These are phyloP conservation scores for Rhexocercosporidium sp. DNA, from an alignment of 2,329 filamentous ascomycete genomes.

Conservation along the genomic window DNA sequence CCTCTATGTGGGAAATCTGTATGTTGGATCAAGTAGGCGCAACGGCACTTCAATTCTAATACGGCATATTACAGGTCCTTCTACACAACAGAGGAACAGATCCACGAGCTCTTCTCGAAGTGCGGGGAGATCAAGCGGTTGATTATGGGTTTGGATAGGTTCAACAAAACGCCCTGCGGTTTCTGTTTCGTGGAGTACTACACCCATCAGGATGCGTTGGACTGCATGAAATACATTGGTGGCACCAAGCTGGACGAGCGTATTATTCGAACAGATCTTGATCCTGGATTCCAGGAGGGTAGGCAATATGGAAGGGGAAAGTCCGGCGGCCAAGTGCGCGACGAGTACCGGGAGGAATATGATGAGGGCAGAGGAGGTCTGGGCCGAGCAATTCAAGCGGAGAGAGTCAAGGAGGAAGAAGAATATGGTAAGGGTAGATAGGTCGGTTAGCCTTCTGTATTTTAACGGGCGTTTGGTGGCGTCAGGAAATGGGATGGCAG, in stretches of 20 bases:
- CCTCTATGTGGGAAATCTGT: slow-evolving; percentile 97
- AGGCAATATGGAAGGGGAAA: slow-evolving; percentile 95
- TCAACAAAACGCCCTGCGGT: slow-evolving; percentile 96
- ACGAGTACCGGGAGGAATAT: slow-evolving; percentile 97
- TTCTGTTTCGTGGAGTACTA: slow-evolving; percentile 99
- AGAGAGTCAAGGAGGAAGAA: slow-evolving; percentile 61
- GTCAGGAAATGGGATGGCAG: slow-evolving; percentile 29
- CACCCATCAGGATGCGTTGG: slow-evolving; percentile 93
- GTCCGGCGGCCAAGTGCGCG: slow-evolving; percentile 93
- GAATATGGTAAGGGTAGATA: slow-evolving; percentile 63
- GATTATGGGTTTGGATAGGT: slow-evolving; percentile 96
- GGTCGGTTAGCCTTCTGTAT: slow-evolving; percentile 18
- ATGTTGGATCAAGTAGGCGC: slow-evolving; percentile 45
- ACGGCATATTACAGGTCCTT: slow-evolving; percentile 69
- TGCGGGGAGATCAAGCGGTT: slow-evolving; percentile 98
- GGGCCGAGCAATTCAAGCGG: slow-evolving; percentile 76
- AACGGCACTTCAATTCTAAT: slow-evolving; percentile 17
- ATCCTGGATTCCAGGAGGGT: slow-evolving; percentile 95
- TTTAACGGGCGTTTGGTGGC: slow-evolving; percentile 29
- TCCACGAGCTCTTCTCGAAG: slow-evolving; percentile 95
- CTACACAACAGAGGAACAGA: slow-evolving; percentile 98
- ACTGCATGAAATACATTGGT: slow-evolving; percentile 98
- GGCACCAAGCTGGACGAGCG: slow-evolving; percentile 98
- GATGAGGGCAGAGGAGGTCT: slow-evolving; percentile 93
- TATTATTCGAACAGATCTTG: slow-evolving; percentile 92